Evolutionary conservation across 495 filamentous ascomycete genomes (phyloP), one percentile per base, ranked within the genome.

Genomic region (Penicillium crystallinum): DNA sequence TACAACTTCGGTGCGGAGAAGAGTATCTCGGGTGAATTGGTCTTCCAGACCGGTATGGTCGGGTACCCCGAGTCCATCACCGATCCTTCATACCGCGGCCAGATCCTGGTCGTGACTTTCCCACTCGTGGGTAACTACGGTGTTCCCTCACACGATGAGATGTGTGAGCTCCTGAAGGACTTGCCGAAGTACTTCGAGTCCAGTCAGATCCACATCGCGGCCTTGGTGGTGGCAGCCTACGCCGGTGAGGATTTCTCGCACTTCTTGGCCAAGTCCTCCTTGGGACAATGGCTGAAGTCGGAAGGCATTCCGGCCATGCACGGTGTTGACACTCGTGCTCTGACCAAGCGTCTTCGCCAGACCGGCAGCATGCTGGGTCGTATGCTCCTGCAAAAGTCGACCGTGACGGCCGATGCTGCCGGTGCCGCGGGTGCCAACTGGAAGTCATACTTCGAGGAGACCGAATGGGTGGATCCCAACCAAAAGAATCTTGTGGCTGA

Each of bases 1-100:
- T 87, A 89, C 74, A 96, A 91, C 77, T 98, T 97, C 66, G 93
- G 93, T 64, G 89, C 91, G 22, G 78, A 89, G 63, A 93, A 89
- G 78, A 95, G 86, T 65, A 82, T 93, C 60, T 86, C 92, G 52
- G 93, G 93, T 62, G 93, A 98, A 80, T 77, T 97, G 66, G 93
- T 98, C 70, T 98, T 98, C 76, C 93, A 98, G 78, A 98, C 93
- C 43, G 93, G 93, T 65, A 95, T 98, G 93, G 93, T 98, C 50
- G 93, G 93, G 54, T 98, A 98, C 65, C 91, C 93, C 27, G 93
- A 98, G 75, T 91, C 89, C 11, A 80, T 96, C 61, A 96, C 90
- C 44, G 90, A 96, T 61, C 90, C 90, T 53, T 95, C 90, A 50
- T 96, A 96, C 69, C 87, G 87, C 14, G 90, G 90, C 33, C 90